Percentiles rank a stretch among this genome's conserved stretches.
phyloP scores from a whole-genome alignment of 805 yeast genomes.

The Wickerhamiella vanderwaltii region DNA sequence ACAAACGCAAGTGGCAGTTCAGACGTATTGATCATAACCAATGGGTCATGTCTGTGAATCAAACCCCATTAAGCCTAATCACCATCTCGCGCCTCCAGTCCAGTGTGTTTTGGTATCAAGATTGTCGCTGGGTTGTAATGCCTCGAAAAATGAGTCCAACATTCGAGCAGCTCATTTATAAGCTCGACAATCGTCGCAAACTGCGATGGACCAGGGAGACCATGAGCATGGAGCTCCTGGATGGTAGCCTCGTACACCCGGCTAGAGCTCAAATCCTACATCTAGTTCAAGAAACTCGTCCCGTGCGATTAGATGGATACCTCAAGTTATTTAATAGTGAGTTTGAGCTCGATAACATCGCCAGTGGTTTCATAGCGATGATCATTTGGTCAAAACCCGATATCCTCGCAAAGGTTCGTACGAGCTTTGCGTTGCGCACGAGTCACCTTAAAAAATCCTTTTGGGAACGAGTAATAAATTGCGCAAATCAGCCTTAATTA shows the following conservation, averaged over 20 bases:
- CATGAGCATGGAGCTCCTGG: slow-evolving; percentile 1
- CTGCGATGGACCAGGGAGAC: slow-evolving; percentile 4
- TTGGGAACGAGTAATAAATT: slow-evolving; percentile 1
- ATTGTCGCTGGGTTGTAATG: neutral
- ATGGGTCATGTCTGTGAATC: slow-evolving; percentile 1
- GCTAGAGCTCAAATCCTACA: neutral
- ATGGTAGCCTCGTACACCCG: neutral
- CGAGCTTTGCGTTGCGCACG: neutral
- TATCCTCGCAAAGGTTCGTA: neutral
- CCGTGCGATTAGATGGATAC: slow-evolving; percentile 1
- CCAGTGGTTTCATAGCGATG: slow-evolving; percentile 3
- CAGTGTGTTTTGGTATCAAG: slow-evolving; percentile 3
- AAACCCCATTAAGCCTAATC: neutral
- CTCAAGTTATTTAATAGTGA: neutral
- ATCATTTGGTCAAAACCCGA: slow-evolving; percentile 6
- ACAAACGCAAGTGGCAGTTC: neutral
- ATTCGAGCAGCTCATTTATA: neutral
- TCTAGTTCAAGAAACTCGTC: neutral
- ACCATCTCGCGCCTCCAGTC: neutral
- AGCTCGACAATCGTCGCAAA: slow-evolving; percentile 1
- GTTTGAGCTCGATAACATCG: neutral
- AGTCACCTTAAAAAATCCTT: neutral
- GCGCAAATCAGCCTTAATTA: no score
- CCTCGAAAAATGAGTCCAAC: neutral
- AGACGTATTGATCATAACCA: neutral